Conservation (phyloP, 1,139 yeast genomes). For the Candida buenavistaensis region DNA sequence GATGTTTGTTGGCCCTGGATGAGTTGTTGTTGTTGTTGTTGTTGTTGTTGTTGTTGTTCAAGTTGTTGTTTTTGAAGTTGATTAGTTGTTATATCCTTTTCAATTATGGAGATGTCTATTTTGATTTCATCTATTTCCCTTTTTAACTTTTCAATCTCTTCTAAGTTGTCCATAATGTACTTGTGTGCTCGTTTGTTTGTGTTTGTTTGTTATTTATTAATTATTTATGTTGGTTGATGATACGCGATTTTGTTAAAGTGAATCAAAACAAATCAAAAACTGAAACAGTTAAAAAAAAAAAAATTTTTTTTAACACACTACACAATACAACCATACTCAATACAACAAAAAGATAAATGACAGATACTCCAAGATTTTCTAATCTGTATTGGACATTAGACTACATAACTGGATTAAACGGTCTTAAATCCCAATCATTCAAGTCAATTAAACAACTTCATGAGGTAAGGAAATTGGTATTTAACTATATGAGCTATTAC, state of each 20-base stretch:
- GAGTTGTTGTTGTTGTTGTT: slow-evolving; percentile 5
- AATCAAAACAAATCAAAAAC: no score
- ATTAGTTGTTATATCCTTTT: slow-evolving; percentile 15
- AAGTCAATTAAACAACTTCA: slow-evolving; percentile 42
- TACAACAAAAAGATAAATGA: no score
- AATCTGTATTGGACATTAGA: slow-evolving; percentile 48
- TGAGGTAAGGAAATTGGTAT: slow-evolving; percentile 41
- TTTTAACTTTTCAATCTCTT: slow-evolving; percentile 3
- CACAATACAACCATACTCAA: no score
- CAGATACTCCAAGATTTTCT: slow-evolving; percentile 21
- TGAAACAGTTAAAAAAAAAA: no score
- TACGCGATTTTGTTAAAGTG: no score
- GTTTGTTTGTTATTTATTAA: no score
- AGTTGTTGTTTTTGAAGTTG: slow-evolving; percentile 15
- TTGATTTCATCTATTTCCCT: slow-evolving; percentile 13
- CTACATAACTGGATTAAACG: slow-evolving; percentile 37
- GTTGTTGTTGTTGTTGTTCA: slow-evolving; percentile 5
- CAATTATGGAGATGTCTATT: slow-evolving; percentile 17
- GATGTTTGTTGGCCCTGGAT: no score
- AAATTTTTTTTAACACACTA: no score
- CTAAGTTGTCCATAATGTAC: no score
- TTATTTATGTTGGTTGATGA: no score
- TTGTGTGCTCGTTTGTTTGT: no score
- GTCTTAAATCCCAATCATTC: slow-evolving; percentile 29
- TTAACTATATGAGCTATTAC: slow-evolving; percentile 38